Evolutionary conservation across 768 basidiomycete species (phyloP).

Genomic region (Kwoniella sp.): DNA sequence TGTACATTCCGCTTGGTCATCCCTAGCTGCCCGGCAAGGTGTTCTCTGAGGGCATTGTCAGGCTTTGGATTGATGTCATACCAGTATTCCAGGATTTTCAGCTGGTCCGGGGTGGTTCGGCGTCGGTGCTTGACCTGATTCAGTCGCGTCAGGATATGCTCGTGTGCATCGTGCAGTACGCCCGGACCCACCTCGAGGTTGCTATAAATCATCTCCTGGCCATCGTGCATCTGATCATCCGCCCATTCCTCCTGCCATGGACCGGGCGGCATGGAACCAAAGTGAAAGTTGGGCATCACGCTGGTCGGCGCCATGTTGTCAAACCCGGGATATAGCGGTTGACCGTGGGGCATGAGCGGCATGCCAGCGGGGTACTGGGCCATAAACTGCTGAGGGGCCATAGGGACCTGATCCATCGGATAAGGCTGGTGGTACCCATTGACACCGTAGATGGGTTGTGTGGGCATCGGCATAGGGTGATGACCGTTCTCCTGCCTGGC

Average conservation of each 20-base stretch:
- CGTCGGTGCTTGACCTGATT: constrained; percentile 85
- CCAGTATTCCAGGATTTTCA: constrained; percentile 79
- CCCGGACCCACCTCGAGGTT: constrained; percentile 15
- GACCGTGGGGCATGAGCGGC: background rate
- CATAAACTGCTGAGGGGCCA: background rate
- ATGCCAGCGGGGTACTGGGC: background rate
- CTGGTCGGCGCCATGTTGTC: constrained; percentile 2
- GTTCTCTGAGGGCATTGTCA: constrained; percentile 66
- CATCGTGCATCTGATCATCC: constrained; percentile 6
- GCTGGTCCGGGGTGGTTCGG: constrained; percentile 79
- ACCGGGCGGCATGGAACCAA: constrained; percentile 6
- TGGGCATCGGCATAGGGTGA: constrained; percentile 2
- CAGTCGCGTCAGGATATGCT: background rate
- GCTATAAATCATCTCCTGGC: constrained; percentile 17
- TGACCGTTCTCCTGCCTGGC: background rate
- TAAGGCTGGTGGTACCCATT: constrained; percentile 5
- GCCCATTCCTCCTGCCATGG: constrained; percentile 13
- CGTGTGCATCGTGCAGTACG: no score
- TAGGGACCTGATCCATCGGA: background rate
- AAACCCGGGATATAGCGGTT: background rate
- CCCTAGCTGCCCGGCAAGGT: constrained; percentile 72
- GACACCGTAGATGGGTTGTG: background rate
- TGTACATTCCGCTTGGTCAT: constrained; percentile 96
- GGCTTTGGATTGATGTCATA: constrained; percentile 90
- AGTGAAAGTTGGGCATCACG: constrained; percentile 10